These are phyloP conservation scores for Neovahlkampfia damariscottae DNA, from an alignment of 78 protist species.

Conservation along the genomic window DNA sequence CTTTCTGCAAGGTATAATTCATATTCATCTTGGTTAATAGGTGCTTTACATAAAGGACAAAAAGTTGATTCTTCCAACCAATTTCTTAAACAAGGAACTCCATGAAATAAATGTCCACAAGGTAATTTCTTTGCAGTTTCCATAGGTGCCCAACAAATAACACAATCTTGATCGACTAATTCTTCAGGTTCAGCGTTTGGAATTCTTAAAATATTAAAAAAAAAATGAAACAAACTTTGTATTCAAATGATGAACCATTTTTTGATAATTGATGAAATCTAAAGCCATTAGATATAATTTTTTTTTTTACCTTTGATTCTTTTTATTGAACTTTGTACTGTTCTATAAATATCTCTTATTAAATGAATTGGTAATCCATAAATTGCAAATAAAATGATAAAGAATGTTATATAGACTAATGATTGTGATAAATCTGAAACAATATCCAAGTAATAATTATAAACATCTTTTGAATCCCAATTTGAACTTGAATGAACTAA, in stretches of 20 bases:
- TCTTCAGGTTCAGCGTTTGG: not conserved
- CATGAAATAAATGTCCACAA: not conserved
- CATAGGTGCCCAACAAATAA: not conserved
- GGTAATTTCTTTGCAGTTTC: not conserved
- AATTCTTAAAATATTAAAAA: too few species aligned
- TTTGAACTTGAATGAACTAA: not conserved
- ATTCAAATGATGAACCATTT: not conserved
- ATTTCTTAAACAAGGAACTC: not conserved
- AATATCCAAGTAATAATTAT: constrained; percentile 21
- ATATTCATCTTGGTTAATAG: not conserved
- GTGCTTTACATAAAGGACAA: not conserved
- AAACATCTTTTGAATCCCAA: constrained; percentile 12
- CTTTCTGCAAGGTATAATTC: not conserved
- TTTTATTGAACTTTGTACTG: not conserved
- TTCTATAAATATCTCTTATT: not conserved
- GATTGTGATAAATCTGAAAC: constrained; percentile 9
- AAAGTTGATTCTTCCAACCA: not conserved
- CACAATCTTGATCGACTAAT: not conserved
- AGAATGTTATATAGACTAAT: constrained; percentile 8
- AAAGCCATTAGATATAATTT: too few species aligned
- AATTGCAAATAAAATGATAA: not conserved
- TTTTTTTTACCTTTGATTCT: too few species aligned
- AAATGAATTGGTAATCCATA: constrained; percentile 28
- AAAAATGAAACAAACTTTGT: too few species aligned
- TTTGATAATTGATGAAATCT: not conserved